phyloP scores from a whole-genome alignment of 768 basidiomycete genomes.

The Terana coerulea region DNA sequence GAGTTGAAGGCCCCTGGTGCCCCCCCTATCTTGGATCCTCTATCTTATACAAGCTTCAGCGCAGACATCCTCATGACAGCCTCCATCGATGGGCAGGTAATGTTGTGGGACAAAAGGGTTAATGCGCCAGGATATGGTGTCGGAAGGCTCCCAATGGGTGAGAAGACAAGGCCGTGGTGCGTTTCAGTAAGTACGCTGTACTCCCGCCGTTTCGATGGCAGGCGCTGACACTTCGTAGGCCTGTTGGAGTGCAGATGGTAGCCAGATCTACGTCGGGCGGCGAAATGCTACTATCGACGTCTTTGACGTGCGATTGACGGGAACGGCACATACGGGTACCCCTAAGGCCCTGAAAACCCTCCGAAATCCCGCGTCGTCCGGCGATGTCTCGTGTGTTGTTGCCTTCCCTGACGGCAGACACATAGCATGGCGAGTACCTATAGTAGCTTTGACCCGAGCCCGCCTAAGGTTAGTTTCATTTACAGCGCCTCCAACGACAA shows the following conservation, averaged over 20 bases:
- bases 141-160: constrained; percentile 83
- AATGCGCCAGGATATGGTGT: constrained; percentile 64
- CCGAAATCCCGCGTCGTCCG: constrained; percentile 83
- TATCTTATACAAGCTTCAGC: constrained; percentile 62
- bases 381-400: constrained; percentile 87
- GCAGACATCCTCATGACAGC: constrained; percentile 84
- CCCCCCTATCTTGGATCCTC: constrained; percentile 65
- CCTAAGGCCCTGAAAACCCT: constrained; percentile 80
- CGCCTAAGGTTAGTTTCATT: neutral
- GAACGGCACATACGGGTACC: constrained; percentile 55
- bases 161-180: constrained; percentile 95
- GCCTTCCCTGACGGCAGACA: constrained; percentile 92
- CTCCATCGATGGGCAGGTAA: constrained; percentile 87
- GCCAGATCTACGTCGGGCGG: constrained; percentile 86
- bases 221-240: constrained; percentile 49
- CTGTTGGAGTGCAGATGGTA: constrained; percentile 89
- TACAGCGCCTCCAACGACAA: constrained; percentile 88
- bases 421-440: constrained; percentile 71
- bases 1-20: constrained; percentile 57
- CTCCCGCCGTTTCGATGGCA: neutral
- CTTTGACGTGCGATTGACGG: constrained; percentile 89
- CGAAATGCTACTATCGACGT: constrained; percentile 89
- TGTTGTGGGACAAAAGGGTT: constrained; percentile 86
- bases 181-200: constrained; percentile 66
- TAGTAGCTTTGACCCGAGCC: constrained; percentile 6